These are phyloP conservation scores for Protea cynaroides DNA, from an alignment of 164 flowering plant species.

Conservation along the genomic window DNA sequence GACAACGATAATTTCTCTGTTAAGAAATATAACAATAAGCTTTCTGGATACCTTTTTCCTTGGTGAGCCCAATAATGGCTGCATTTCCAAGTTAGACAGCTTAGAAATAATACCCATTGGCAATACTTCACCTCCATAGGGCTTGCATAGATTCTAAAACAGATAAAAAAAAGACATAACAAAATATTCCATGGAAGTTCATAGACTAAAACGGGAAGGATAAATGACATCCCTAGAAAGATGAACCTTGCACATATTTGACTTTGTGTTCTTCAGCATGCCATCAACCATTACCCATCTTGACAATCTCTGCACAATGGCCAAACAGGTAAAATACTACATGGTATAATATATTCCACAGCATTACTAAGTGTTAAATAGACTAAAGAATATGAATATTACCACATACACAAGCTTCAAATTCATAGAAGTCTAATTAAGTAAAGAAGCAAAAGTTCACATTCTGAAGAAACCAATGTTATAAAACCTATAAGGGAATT, in stretches of 20 bases:
- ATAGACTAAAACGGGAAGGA: background rate
- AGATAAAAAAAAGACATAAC: background rate
- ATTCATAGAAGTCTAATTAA: too few species aligned
- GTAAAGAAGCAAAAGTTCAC: too few species aligned
- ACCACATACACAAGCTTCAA: too few species aligned
- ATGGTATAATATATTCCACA: too few species aligned
- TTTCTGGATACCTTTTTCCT: slow-evolving; percentile 26
- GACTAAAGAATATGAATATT: too few species aligned
- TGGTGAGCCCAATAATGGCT: slow-evolving; percentile 60
- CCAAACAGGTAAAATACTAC: too few species aligned
- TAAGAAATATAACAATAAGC: too few species aligned
- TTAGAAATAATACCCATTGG: slow-evolving; percentile 72
- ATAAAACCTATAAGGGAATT: too few species aligned
- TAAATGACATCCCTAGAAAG: background rate
- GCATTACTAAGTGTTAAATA: too few species aligned
- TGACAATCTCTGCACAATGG: slow-evolving; percentile 37
- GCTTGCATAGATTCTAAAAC: slow-evolving; percentile 50
- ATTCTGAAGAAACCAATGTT: too few species aligned
- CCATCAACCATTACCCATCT: slow-evolving; percentile 33
- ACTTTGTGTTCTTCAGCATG: slow-evolving; percentile 16
- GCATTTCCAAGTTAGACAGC: slow-evolving; percentile 73
- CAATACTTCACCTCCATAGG: slow-evolving; percentile 63
- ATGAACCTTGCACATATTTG: slow-evolving; percentile 45
- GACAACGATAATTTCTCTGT: too few species aligned
- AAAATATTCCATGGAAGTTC: background rate